A percentile compares a stretch with the other conserved stretches of the same genome.
Evolutionary conservation across 176 grass and related monocot species (phyloP).

Genomic region (Zea mays): Zm-B73-REFERENCE-NAM-5.0 NC_050100.1:8852001-8852500

Average conservation of each 20-base stretch:
- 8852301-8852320: slow-evolving; percentile 27
- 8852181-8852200: not conserved
- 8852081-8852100: no score
- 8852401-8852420: not conserved
- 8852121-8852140: not conserved
- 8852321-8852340: not conserved
- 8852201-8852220: slow-evolving; percentile 22
- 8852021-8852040: not conserved
- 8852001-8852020: not conserved
- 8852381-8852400: not conserved
- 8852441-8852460: not conserved
- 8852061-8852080: not conserved
- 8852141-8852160: not conserved
- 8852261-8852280: no score
- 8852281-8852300: slow-evolving; percentile 15
- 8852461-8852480: not conserved
- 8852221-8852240: not conserved
- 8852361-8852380: not conserved
- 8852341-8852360: slow-evolving; percentile 25
- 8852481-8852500: not conserved
- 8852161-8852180: not conserved
- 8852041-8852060: not conserved
- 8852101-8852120: no score
- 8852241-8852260: slow-evolving; percentile 22
- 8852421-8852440: not conserved